Evolutionary conservation across 164 flowering plant species (phyloP), one percentile per base, ranked within the genome.

Genomic region (Kalanchoe fedtschenkoi): DNA sequence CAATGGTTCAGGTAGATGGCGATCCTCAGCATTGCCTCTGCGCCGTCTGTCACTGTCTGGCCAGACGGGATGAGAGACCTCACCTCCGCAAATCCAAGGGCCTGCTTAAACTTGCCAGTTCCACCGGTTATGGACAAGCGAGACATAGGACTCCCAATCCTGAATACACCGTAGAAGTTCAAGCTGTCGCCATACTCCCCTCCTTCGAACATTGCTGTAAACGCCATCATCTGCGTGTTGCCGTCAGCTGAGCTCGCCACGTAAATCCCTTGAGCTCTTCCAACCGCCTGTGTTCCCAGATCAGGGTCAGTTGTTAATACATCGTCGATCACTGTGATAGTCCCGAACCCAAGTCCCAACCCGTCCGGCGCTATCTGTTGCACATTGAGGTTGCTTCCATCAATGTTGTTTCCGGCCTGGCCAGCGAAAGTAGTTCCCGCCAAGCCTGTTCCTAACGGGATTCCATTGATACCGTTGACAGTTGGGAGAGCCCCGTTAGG

Each of bases 401-500:
- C n/a, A n/a, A n/a, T 59, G 14, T 58, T 63, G n/a, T 57, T 64
- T 37, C 65, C 71, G 3, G 65, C 34, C 26, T 60, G 65, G 5
- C 79, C 82, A 0, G 81, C 78, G 54, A 84, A 90, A 22, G 70
- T 54, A 28, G 87, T 84, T 7, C 97, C 97, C 1, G 84, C 73
- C 30, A 87, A 69, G 62, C 95, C 97, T 19, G 92, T 87, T 51
- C 95, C 95, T 1, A 90, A 65, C 0, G 92, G 92, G 42, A 86
- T 62, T 11, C 97, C 95, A 39, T 78, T 84, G 60, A 68, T 55
- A 10, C 70, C 80, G 56, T 80, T 87, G 14, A 81, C 70, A 3
- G 92, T 87, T 14, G 97, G 97, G 51, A 86, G 55, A 42, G 89
- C 88, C 32, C 95, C 97, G 51, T 90, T 80, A 46, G 85, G 80